Evolutionary conservation across 2,329 filamentous ascomycete genomes (phyloP), one percentile per base, ranked within the genome.

Genomic region (Xylaria sp.): DNA sequence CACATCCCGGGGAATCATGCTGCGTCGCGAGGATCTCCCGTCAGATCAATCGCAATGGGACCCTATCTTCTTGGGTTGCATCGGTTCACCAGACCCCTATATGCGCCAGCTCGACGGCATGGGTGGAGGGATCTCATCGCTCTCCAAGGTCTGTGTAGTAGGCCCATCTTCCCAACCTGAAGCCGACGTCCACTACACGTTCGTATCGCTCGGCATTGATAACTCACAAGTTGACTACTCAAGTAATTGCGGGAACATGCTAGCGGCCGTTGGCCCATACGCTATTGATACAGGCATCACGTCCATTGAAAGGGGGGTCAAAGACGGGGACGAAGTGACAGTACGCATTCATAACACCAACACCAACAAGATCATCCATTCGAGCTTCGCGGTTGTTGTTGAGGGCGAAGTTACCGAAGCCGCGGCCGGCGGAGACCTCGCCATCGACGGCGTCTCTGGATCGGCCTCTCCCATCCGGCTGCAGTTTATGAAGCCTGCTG

Each of bases 21-120:
- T 85, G 54, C 75, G 78, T 43, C 76, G 79, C 15, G 68, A 68
- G 33, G 74, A 81, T 57, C 79, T 84, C 0, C 82, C 82, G 0
- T 70, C 78, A 0, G 55, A 41, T 2, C 80, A 78, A 36, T 67
- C 73, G 0, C 72, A 79, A 66, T 84, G 83, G 76, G 66, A 63
- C 20, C 52, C 55, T 1, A 60, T 78, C 20, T 68, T 79, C 3
- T 73, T 76, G 0, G 70, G 72, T 13, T 77, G 74, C 1, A 79
- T 79, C 74, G 78, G 77, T 3, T 73, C 75, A 1, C 78, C 78
- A 18, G 92, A 94, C 73, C 82, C 85, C 0, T 85, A 90, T 78
- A 90, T 88, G 0, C 86, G 92, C 0, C 92, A 94, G 79, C 87
- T 94, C 0, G 86, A 94, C 76, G 91, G 91, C 9, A 85, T 93